Conservation (phyloP, 331 rosid genomes). For the Stylosanthes scabra region DNA sequence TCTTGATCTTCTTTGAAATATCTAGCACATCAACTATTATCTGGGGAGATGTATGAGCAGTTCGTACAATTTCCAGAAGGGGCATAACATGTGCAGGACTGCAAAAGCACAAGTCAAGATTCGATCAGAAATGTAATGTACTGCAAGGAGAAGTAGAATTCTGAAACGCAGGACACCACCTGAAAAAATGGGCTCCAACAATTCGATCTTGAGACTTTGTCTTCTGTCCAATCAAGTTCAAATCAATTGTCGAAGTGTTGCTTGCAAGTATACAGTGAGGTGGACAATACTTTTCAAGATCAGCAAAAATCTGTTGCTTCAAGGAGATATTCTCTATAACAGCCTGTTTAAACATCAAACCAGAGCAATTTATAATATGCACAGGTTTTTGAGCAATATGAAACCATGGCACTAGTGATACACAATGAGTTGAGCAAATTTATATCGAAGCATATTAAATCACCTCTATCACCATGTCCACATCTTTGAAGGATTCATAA, state of each 20-base stretch:
- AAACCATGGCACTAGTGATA: constrained; percentile 17
- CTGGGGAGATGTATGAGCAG: constrained; percentile 85
- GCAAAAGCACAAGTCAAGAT: constrained; percentile 47
- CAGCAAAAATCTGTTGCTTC: constrained; percentile 93
- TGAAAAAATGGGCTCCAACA: constrained; percentile 94
- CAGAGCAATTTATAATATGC: constrained; percentile 25
- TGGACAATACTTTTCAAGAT: constrained; percentile 90
- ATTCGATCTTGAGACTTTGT: constrained; percentile 83
- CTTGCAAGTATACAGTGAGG: constrained; percentile 94
- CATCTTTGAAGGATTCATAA: constrained; percentile 80
- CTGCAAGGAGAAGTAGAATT: background rate
- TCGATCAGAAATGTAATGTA: constrained; percentile 33
- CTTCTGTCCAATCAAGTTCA: constrained; percentile 87
- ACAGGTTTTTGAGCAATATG: constrained; percentile 21
- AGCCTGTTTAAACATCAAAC: constrained; percentile 75
- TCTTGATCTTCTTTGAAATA: constrained; percentile 81
- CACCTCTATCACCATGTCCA: constrained; percentile 98
- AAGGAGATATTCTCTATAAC: constrained; percentile 85
- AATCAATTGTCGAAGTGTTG: constrained; percentile 98
- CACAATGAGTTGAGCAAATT: constrained; percentile 21
- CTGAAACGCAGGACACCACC: constrained; percentile 51
- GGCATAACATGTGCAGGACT: constrained; percentile 99
- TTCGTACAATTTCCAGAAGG: constrained; percentile 93
- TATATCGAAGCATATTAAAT: constrained; percentile 9
- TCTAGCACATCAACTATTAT: constrained; percentile 85